Conservation (phyloP, 2,329 filamentous ascomycete species). For the Neonectria sp. region DNA sequence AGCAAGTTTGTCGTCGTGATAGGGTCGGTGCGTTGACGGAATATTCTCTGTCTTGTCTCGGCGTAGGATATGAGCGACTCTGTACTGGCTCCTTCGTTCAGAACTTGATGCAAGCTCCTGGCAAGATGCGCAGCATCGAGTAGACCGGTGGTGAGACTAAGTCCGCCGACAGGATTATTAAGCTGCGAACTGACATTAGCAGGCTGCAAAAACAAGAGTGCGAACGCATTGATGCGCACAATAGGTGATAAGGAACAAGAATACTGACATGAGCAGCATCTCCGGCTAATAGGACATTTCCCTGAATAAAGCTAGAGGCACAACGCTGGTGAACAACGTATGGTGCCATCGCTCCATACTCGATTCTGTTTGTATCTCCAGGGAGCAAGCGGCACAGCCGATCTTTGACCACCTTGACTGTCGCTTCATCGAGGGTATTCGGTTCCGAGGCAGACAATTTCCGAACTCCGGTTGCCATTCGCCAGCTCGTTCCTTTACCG, state of each 20-base stretch:
- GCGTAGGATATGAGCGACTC: neutral
- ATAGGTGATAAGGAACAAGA: neutral
- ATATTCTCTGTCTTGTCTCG: neutral
- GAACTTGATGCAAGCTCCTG: neutral
- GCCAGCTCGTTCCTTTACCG: constrained; percentile 8
- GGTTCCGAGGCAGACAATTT: neutral
- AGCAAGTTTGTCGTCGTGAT: constrained; percentile 10
- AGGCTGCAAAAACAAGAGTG: constrained; percentile 1
- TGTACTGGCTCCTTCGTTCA: neutral
- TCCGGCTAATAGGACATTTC: constrained; percentile 8
- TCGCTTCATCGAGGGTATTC: neutral
- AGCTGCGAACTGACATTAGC: constrained; percentile 7
- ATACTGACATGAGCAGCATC: constrained; percentile 15
- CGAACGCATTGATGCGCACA: neutral
- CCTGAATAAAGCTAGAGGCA: constrained; percentile 6
- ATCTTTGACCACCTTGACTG: constrained; percentile 2
- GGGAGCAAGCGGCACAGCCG: constrained; percentile 4
- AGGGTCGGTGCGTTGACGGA: constrained; percentile 2
- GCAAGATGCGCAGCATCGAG: constrained; percentile 11
- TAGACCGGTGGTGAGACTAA: neutral
- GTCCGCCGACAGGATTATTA: constrained; percentile 10
- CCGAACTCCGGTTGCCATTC: neutral
- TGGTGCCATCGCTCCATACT: constrained; percentile 12
- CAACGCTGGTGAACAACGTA: constrained; percentile 7
- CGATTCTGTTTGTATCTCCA: constrained; percentile 10